A percentile compares a stretch with the other conserved stretches of the same genome.
Evolutionary conservation across 2,329 filamentous ascomycete species (phyloP).

Genomic region (Myriosclerotinia duriaeana): DNA sequence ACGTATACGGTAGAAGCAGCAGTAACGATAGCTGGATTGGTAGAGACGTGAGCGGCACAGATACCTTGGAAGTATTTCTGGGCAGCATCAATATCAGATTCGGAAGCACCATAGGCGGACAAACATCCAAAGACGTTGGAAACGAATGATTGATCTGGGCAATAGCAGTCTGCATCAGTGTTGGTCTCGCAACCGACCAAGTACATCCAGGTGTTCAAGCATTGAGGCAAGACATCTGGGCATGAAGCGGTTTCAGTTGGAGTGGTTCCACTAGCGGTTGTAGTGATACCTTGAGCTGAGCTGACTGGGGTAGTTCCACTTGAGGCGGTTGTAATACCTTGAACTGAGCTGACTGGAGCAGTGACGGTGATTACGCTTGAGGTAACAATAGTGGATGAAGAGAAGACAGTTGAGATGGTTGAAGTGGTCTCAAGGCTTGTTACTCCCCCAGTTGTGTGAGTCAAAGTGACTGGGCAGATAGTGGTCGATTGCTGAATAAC

Average conservation of each 20-base stretch:
- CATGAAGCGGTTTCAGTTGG: constrained; percentile 45
- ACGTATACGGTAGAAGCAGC: constrained; percentile 60
- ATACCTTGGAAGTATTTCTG: constrained; percentile 87
- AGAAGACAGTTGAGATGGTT: constrained; percentile 40
- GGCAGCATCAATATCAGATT: constrained; percentile 66
- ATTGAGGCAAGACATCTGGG: constrained; percentile 76
- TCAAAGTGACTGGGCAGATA: constrained; percentile 37
- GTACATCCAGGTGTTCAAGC: constrained; percentile 88
- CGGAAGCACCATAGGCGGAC: constrained; percentile 68
- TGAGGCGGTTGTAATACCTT: constrained; percentile 25
- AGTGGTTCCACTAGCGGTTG: constrained; percentile 32
- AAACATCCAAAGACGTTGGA: constrained; percentile 79
- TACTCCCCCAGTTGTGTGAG: not conserved
- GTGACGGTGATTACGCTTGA: constrained; percentile 4
- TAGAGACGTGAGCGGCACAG: constrained; percentile 70
- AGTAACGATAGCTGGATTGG: constrained; percentile 85
- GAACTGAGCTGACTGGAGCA: constrained; percentile 13
- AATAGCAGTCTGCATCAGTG: constrained; percentile 82
- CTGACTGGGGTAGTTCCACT: constrained; percentile 27
- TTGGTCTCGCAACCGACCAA: constrained; percentile 76
- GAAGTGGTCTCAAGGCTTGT: constrained; percentile 18
- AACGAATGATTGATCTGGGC: constrained; percentile 74
- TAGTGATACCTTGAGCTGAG: constrained; percentile 21
- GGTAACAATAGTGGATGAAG: constrained; percentile 39
- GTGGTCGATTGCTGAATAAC: constrained; percentile 34